Conservation (phyloP, 305 asterid species). For the Stenogyne calaminthoides region DNA sequence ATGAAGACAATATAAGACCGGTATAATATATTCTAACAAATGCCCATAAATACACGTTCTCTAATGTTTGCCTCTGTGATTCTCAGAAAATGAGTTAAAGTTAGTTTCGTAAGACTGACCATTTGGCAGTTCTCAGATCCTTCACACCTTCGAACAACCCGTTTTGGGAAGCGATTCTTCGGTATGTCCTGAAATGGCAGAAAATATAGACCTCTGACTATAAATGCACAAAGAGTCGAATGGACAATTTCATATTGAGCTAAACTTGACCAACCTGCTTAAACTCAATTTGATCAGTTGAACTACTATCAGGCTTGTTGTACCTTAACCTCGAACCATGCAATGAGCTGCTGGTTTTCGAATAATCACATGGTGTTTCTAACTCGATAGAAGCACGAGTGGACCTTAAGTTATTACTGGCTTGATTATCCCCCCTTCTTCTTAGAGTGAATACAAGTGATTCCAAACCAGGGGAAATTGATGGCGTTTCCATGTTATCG, state of each 20-base stretch:
- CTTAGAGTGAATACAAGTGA: slow-evolving; percentile 57
- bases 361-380: slow-evolving; percentile 45
- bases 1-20: not conserved
- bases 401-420: slow-evolving; percentile 36
- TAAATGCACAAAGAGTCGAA: not conserved
- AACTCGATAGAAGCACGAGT: slow-evolving; percentile 39
- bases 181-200: slow-evolving; percentile 40
- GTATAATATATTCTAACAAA: not conserved
- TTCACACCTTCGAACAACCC: slow-evolving; percentile 73
- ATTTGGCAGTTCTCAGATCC: slow-evolving; percentile 57
- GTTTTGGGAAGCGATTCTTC: slow-evolving; percentile 50
- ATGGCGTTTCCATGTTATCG: slow-evolving; percentile 65
- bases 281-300: slow-evolving; percentile 50
- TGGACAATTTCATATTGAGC: not conserved
- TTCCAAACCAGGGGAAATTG: slow-evolving; percentile 91
- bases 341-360: slow-evolving; percentile 39
- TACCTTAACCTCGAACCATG: slow-evolving; percentile 50
- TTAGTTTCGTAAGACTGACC: slow-evolving; percentile 39
- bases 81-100: not conserved
- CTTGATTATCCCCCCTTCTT: slow-evolving; percentile 49
- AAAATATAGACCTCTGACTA: slow-evolving; percentile 25
- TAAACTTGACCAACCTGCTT: slow-evolving; percentile 53
- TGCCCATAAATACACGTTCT: slow-evolving; percentile 2
- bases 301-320: slow-evolving; percentile 44
- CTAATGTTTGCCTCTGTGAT: not conserved